Percentiles rank a stretch among this genome's conserved stretches.
These are phyloP conservation scores for Torulaspora globosa DNA, from an alignment of 1,139 yeast species.

Conservation along the genomic window DNA sequence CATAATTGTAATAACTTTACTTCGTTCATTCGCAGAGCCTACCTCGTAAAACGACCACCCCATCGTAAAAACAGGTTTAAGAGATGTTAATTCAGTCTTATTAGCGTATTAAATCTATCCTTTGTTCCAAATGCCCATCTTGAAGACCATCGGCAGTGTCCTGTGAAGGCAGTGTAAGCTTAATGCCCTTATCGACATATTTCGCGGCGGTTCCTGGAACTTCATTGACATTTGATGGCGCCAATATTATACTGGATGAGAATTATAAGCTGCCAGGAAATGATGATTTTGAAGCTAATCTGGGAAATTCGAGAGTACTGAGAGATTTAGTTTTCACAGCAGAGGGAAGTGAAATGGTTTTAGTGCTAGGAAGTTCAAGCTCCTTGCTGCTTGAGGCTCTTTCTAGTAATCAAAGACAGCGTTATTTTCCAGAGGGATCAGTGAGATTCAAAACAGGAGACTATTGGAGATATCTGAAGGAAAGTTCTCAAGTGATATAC, in stretches of 20 bases:
- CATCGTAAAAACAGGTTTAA: not conserved
- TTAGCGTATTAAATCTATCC: too few species aligned
- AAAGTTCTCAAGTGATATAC: conserved; percentile 40
- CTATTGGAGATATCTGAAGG: conserved; percentile 25
- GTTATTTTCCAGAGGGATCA: conserved; percentile 36
- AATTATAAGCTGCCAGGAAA: not conserved
- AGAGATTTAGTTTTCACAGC: conserved; percentile 30
- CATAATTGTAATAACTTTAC: not conserved
- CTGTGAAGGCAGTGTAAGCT: not conserved
- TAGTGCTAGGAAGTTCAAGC: conserved; percentile 28
- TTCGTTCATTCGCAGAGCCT: not conserved
- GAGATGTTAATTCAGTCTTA: not conserved
- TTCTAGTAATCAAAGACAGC: conserved; percentile 27
- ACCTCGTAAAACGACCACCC: not conserved
- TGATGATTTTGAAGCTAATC: conserved; percentile 5
- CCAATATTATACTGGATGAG: conserved; percentile 16
- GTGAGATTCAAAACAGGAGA: conserved; percentile 26
- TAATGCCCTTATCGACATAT: conserved; percentile 25
- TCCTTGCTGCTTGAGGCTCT: conserved; percentile 25
- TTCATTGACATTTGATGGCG: conserved; percentile 27
- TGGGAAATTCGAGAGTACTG: conserved; percentile 2
- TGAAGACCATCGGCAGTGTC: not conserved
- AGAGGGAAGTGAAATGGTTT: conserved; percentile 33
- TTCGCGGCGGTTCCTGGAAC: conserved; percentile 28
- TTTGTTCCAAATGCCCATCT: too few species aligned